Conservation (phyloP, 2,329 filamentous ascomycete genomes). For the Scytalidium lignicola region DNA sequence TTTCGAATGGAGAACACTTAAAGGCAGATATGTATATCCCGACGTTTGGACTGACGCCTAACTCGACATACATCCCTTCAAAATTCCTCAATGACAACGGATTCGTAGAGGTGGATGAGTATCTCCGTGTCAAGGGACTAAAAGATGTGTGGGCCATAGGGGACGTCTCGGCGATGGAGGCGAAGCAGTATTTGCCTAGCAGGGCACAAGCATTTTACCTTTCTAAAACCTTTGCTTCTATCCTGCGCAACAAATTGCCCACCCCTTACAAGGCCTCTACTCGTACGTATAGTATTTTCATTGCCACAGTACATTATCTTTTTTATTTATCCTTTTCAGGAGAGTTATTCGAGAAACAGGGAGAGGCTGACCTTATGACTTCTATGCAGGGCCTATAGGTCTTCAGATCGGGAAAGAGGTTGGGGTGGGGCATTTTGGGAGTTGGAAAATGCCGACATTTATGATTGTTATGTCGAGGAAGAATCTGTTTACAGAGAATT, state of each 20-base stretch:
- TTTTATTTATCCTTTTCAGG: no score
- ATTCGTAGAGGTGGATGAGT: conserved; percentile 46
- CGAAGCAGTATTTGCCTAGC: conserved; percentile 14
- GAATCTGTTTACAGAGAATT: conserved; percentile 20
- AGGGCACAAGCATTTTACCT: conserved; percentile 18
- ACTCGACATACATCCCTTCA: conserved; percentile 47
- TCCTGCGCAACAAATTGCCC: conserved; percentile 10
- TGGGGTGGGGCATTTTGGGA: conserved; percentile 25
- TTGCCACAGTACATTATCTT: no score
- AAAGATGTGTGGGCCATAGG: conserved; percentile 26
- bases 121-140: conserved; percentile 39
- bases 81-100: conserved; percentile 39
- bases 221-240: conserved; percentile 18
- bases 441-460: conserved; percentile 20
- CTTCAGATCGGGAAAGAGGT: conserved; percentile 36
- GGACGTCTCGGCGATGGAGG: conserved; percentile 19
- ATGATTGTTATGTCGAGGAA: conserved; percentile 20
- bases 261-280: conserved; percentile 15
- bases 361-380: neutral
- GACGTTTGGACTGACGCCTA: conserved; percentile 50
- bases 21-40: conserved; percentile 51
- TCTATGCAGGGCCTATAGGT: conserved; percentile 11
- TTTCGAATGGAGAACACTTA: conserved; percentile 44
- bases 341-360: no score
- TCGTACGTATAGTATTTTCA: no score